Percentiles rank a stretch among this genome's conserved stretches.
Evolutionary conservation across 208 protist genomes (phyloP).

Genomic region (Vickermania ingenoplastis): DNA sequence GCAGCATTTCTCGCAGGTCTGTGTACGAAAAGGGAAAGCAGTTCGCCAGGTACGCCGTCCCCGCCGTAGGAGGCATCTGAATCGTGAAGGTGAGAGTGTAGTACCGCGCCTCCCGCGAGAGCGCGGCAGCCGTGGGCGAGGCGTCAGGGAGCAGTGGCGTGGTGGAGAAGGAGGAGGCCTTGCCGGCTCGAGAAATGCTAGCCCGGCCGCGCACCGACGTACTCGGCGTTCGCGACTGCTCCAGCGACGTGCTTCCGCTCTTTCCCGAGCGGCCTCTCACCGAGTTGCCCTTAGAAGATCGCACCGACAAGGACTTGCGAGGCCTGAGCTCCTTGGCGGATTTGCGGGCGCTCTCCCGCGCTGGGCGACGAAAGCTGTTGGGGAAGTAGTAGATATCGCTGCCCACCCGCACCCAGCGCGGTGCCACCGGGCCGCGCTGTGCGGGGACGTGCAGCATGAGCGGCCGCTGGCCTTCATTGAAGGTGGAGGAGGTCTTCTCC

Average conservation of each 20-base stretch:
- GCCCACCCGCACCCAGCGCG: conserved; percentile 50
- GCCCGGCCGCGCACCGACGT: not conserved
- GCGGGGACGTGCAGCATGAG: conserved; percentile 74
- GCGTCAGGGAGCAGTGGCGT: not conserved
- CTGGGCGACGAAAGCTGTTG: conserved; percentile 56
- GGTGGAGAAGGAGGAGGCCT: not conserved
- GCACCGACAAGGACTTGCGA: not conserved
- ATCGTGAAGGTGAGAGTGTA: conserved; percentile 91
- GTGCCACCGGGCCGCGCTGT: not conserved
- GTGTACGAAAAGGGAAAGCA: conserved; percentile 96
- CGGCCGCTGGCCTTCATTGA: conserved; percentile 92
- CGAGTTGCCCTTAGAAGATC: not conserved
- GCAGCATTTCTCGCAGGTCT: conserved; percentile 54
- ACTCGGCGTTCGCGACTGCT: not conserved
- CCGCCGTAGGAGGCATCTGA: conserved; percentile 60
- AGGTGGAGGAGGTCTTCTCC: conserved; percentile 89
- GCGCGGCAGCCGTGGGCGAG: not conserved
- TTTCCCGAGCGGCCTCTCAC: not conserved
- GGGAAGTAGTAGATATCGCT: conserved; percentile 78
- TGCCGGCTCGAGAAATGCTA: not conserved
- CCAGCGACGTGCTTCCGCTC: not conserved
- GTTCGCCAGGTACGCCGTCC: conserved; percentile 90
- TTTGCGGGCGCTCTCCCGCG: conserved; percentile 8
- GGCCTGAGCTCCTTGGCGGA: not conserved
- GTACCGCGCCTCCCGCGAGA: conserved; percentile 21